Base-by-base conservation (phyloP, 169 alveolate species). In the Sarcocystis neurona region DNA sequence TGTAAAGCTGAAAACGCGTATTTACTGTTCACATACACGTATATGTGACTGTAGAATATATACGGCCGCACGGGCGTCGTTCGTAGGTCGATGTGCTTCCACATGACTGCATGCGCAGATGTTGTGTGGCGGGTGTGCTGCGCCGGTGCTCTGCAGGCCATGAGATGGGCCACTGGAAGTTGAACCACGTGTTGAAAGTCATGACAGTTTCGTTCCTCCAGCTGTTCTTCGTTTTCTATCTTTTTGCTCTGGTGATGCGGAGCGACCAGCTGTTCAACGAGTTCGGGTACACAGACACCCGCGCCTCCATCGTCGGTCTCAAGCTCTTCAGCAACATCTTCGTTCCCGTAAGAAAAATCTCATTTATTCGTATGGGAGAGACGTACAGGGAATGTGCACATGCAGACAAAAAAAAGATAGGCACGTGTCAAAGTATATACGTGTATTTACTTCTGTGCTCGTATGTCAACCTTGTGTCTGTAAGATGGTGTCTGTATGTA, bases 271-370 rank as follows among this genome's bases (percentile, higher is more conserved):
- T 97, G 79, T 96, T 91, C 90, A 79, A 90, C 27, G 91, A 95
- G 87, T 97, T 97, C 94, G 99, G 99, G 3, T 96, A 95, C 85
- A 32, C 63, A 39, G 93, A 87, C 75, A 92, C 93, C 48, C 93
- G 93, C 70, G 92, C 96, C 32, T 84, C 88, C 48, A 93, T 96
- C 74, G 92, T 96, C 18, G 96, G 95, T 0, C 89, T 94, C 68
- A 90, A 46, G 84, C 93, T 96, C 46, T 93, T 91, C 90, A 68
- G 89, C 80, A 46, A 79, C 60, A 60, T 93, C 50, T 91, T 92
- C 92, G 77, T 90, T 5, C 96, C 96, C 27, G 91, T 94, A 74
- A 84, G 93, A 37, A 56, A 50, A 23, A 30, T n/a, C n/a, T n/a
- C n/a, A n/a, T n/a, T n/a, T n/a, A n/a, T n/a, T n/a, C n/a, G n/a